Base-by-base conservation (phyloP, 2,329 filamentous ascomycete genomes). In the Epichloe sylvatica region DNA sequence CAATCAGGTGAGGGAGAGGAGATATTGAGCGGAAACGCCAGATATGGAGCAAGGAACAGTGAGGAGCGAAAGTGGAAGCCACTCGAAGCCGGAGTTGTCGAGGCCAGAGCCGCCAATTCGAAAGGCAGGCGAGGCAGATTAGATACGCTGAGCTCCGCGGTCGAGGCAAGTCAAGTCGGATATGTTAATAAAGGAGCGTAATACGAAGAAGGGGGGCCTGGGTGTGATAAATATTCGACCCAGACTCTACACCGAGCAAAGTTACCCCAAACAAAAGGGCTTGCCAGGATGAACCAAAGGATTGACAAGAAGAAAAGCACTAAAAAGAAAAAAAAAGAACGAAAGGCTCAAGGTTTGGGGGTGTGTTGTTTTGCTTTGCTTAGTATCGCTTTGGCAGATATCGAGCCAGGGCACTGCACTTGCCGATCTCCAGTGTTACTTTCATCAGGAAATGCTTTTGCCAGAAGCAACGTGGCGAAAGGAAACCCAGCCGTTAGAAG, bases 201-300 rank as follows among this genome's bases (percentile, higher is more conserved):
- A 0, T 5, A 8, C 1, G 11, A 3, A 23, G 23, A 19, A n/a
- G n/a, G 35, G 49, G 45, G 49, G 4, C 34, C 25, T 17, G 17
- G 11, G 33, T 35, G 39, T 38, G 46, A 51, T 49, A 51, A 49
- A 49, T 51, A 43, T 42, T 43, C 33, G 34, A 46, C n/a, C 9
- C 35, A 25, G 23, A 49, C n/a, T n/a, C 42, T 45, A 30, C 37
- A 17, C 46, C 46, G n/a, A 41, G 33, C 30, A 42, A 46, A 46
- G 42, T 19, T 43, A 46, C 37, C 12, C 19, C n/a, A n/a, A n/a
- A n/a, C 3, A 37, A 33, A 35, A 13, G 17, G 25, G 25, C 9
- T 30, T 25, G 25, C 38, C 38, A 11, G 7, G 30, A 42, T 13
- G 30, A 2, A 11, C 17, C 0, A 1, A 9, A 41, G 23, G 37